Base-by-base conservation (phyloP, 179 eudicot genomes). In the Sideroxylon spinosum region DNA sequence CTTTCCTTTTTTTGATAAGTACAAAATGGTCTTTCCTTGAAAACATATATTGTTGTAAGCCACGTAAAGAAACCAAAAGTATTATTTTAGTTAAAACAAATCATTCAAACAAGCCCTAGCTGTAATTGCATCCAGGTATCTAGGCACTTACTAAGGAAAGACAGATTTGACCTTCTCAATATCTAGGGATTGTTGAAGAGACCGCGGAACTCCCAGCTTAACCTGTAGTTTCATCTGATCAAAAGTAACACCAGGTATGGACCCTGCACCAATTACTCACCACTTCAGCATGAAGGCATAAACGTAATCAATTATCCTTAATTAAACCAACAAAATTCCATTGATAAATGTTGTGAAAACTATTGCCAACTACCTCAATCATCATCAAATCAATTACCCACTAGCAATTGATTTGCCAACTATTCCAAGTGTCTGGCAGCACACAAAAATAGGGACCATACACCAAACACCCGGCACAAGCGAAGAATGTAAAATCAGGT, bases 191-290 rank as follows among this genome's bases (percentile, higher is more conserved):
- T 87, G 88, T 61, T 93, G 97, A 25, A 95, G 91, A 85, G 89
- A 65, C 22, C 26, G 87, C 69, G 98, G 98, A 71, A 95, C 98
- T 77, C 98, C 98, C 53, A 95, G 88, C 85, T 93, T 95, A 64
- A 95, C 91, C 76, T 90, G 95, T 74, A 95, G 87, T 80, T 95
- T 95, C 98, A 95, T 95, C 88, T 90, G 87, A 28, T 85, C 97
- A 82, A 89, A 93, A 68, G 98, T 73, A 78, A 95, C 97, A 48
- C 98, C 98, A 25, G 98, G 98, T 84, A 95, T 93, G 3, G 91
- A 86, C 68, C 98, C 98, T 95, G 88, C 86, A 84, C 52, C 71
- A 81, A 78, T 52, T 70, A 76, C 12, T 29, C 55, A 66, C 48
- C 32, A 62, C 19, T 26, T 50, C n/a, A 12, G 48, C 56, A 77